phyloP scores from a whole-genome alignment of 2,329 filamentous ascomycete genomes.

The Diplodia intermedia region DNA sequence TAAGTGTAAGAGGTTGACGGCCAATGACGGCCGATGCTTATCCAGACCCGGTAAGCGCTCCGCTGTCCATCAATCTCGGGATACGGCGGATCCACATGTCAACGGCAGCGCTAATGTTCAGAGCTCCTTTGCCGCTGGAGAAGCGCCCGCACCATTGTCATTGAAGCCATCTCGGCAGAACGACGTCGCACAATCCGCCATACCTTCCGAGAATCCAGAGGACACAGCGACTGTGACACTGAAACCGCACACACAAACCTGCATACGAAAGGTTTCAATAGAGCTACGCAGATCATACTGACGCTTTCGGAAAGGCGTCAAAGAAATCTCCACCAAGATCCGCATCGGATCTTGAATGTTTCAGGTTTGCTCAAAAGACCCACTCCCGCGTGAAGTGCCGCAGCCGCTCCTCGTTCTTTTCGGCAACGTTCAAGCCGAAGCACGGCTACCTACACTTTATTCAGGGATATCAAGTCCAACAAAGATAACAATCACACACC shows the following conservation, averaged over 20 bases:
- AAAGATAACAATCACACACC: neutral
- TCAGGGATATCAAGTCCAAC: neutral
- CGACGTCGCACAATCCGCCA: neutral
- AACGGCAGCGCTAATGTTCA: neutral
- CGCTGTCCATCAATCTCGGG: neutral
- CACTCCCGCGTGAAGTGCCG: neutral
- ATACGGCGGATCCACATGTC: slow-evolving; percentile 1
- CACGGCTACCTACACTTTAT: neutral
- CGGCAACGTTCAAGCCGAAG: slow-evolving; percentile 1
- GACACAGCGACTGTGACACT: neutral
- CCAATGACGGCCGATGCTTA: neutral
- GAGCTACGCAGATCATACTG: neutral
- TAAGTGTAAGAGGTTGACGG: neutral
- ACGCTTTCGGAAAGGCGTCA: neutral
- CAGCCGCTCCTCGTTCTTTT: neutral
- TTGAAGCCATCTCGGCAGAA: neutral
- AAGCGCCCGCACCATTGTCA: neutral
- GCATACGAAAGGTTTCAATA: neutral
- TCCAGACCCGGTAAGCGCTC: neutral
- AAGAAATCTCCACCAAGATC: neutral
- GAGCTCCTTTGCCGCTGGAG: slow-evolving; percentile 4
- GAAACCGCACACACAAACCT: neutral
- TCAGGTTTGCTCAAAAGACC: neutral
- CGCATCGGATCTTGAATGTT: slow-evolving; percentile 2
- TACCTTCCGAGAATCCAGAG: neutral